A percentile compares a stretch with the other conserved stretches of the same genome.
phyloP scores from a whole-genome alignment of 345 rosid genomes.

The Eucalyptus tenuipes region DNA sequence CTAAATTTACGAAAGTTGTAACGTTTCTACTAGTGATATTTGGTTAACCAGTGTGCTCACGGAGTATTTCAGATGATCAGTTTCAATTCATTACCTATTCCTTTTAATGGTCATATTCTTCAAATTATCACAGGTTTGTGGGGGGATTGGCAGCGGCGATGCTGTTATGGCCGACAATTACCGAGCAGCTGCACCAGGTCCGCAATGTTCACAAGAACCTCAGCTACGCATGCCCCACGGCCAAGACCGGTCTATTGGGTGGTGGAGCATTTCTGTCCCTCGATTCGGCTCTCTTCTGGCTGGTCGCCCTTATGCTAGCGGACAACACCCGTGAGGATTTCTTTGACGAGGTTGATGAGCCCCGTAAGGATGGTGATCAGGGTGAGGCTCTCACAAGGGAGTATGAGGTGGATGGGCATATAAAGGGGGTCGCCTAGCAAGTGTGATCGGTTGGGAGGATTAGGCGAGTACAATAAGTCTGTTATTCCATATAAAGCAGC shows the following conservation, averaged over 20 bases:
- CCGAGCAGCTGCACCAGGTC: constrained; percentile 59
- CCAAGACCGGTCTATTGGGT: constrained; percentile 76
- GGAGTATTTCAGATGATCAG: not conserved
- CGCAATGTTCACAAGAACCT: constrained; percentile 43
- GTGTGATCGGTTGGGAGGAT: not conserved
- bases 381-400: not conserved
- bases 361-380: not conserved
- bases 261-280: constrained; percentile 84
- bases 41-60: not conserved
- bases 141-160: constrained; percentile 52
- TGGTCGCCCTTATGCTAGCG: constrained; percentile 74
- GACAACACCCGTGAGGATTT: constrained; percentile 87
- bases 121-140: constrained; percentile 27
- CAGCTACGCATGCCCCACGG: constrained; percentile 51
- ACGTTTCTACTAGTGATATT: not conserved
- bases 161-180: constrained; percentile 70
- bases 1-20: not conserved
- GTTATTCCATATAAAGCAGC: not conserved
- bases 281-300: constrained; percentile 72
- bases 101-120: not conserved
- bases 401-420: not conserved
- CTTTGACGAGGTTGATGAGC: constrained; percentile 47
- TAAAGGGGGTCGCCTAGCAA: not conserved
- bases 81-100: not conserved
- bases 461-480: not conserved